These are phyloP conservation scores for Syzygium jambos DNA, from an alignment of 345 rosid species.

Conservation along the genomic window DNA sequence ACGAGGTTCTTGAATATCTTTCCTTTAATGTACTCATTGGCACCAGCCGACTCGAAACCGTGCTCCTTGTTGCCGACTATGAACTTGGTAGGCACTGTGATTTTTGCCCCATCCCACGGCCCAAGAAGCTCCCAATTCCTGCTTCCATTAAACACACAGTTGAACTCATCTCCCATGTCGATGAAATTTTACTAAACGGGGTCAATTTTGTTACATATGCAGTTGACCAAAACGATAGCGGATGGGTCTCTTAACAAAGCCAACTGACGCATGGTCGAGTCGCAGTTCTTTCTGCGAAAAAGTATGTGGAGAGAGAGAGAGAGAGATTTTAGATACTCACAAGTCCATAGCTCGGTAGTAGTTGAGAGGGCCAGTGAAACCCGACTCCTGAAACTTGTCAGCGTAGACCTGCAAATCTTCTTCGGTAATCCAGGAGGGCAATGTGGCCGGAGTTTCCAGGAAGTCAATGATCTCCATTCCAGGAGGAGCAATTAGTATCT, in stretches of 20 bases:
- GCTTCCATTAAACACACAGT: not conserved
- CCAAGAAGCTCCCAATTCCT: constrained; percentile 72
- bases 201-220: not conserved
- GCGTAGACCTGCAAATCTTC: constrained; percentile 40
- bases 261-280: not conserved
- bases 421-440: constrained; percentile 73
- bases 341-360: constrained; percentile 59
- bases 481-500: constrained; percentile 47
- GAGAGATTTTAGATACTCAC: constrained; percentile 18
- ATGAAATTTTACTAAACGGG: not conserved
- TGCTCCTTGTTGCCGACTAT: constrained; percentile 63
- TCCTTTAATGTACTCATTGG: constrained; percentile 42
- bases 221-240: not conserved
- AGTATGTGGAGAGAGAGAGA: not conserved
- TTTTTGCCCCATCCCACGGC: constrained; percentile 47
- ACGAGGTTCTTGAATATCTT: constrained; percentile 48
- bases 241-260: not conserved
- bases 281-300: not conserved
- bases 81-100: constrained; percentile 61
- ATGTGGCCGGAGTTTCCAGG: constrained; percentile 9
- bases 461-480: constrained; percentile 30
- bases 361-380: constrained; percentile 79
- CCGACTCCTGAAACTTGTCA: constrained; percentile 37
- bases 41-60: constrained; percentile 33
- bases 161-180: not conserved